Percentiles rank a stretch among this genome's conserved stretches.
Evolutionary conservation across 1,284 basidiomycete genomes (phyloP).

Genomic region (Leccinum solheimii): DNA sequence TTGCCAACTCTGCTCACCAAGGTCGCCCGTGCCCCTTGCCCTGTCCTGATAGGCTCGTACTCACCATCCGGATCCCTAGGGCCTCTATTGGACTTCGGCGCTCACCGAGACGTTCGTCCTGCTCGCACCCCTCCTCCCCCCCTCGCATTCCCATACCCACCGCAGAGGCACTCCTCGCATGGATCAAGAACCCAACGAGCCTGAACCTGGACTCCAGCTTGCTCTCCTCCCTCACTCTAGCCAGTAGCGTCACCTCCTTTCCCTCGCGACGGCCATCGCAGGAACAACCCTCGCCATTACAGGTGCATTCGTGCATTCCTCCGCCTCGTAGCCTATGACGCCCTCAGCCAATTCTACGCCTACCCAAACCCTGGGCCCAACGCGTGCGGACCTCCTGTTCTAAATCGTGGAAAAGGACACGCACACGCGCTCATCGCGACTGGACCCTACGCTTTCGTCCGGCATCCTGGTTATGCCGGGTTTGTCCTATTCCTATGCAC

Average conservation of each 20-base stretch:
- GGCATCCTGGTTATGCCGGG: constrained; percentile 37
- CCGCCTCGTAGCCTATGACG: constrained; percentile 21
- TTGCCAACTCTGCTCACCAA: constrained; percentile 13
- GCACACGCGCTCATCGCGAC: constrained; percentile 31
- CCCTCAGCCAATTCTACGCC: constrained; percentile 31
- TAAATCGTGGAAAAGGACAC: background rate
- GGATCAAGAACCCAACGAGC: background rate
- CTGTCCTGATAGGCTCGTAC: background rate
- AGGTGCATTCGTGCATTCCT: constrained; percentile 15
- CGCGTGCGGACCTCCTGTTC: constrained; percentile 4
- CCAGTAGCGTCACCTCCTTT: background rate
- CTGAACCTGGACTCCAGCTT: background rate
- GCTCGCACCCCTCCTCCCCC: background rate
- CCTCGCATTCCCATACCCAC: background rate
- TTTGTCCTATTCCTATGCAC: constrained; percentile 10
- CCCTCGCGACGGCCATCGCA: background rate
- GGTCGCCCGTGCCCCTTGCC: constrained; percentile 5
- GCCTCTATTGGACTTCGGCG: constrained; percentile 24
- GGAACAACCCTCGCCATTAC: constrained; percentile 20
- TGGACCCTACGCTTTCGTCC: constrained; percentile 31
- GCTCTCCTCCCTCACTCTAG: background rate
- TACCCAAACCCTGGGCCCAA: constrained; percentile 14
- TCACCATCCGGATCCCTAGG: constrained; percentile 11
- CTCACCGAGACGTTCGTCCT: constrained; percentile 15
- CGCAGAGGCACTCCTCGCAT: background rate